Base-by-base conservation (phyloP, 2,329 filamentous ascomycete genomes). In the Scedosporium minutisporum region DNA sequence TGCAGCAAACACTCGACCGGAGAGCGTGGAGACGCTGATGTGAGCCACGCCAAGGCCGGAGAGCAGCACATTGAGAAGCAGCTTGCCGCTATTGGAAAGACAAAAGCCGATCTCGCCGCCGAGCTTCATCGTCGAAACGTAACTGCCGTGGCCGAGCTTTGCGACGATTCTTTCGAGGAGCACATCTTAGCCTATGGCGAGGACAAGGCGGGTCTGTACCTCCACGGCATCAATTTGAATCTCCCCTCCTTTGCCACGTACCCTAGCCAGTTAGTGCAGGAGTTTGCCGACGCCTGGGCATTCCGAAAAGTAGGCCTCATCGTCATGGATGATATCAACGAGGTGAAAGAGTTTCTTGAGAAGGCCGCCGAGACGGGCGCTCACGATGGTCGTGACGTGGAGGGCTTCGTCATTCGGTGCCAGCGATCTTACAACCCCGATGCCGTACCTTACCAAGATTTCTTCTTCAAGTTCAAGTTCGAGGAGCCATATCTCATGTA, bases 391-490 rank as follows among this genome's bases (percentile, higher is more conserved):
- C 89, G 93, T 62, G 93, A 97, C 68, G 93, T 96, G 0, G 95
- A 99, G 75, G 95, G 95, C 3, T 99, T 99, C 69, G 95, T 99
- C 63, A 89, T 99, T 68, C 88, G 95, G 63, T 97, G 95, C 82
- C 90, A 86, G 77, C 86, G 79, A 79, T 78, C 81, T 16, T 71
- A 75, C n/a, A 75, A 85, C 29, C 77, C 78, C 0, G 76, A 75
- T 1, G 71, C 73, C 14, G 74, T 73, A 1, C 82, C 84, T 0
- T 95, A 87, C 72, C 77, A 84, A n/a, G 93, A 99, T 73, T 99
- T 95, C 95, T 99, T 99, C 76, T 99, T 99, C 87, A 99, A 99
- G 76, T 99, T 93, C 84, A 99, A 99, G 77, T 99, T 99, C 65
- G 95, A 99, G 71, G 95, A 99, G 76, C 95, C 95, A 0, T 99